A percentile compares a stretch with the other conserved stretches of the same genome.
phyloP scores from a whole-genome alignment of 1,284 basidiomycete genomes.

The Termitomyces sp. region DNA sequence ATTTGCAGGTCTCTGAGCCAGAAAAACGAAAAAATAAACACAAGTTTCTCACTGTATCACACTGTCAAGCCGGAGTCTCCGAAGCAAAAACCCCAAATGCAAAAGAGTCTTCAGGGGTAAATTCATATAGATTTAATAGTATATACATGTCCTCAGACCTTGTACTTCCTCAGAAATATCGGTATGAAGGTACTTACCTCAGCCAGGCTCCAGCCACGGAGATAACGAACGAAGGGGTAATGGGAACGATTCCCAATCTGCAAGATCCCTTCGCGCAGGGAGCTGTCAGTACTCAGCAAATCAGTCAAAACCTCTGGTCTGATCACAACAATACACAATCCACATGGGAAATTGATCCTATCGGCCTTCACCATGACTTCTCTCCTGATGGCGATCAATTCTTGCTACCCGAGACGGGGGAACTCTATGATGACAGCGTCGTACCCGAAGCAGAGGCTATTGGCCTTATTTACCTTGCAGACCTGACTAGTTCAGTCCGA shows the following conservation, averaged over 20 bases:
- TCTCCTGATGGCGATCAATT: background rate
- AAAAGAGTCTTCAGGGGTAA: background rate
- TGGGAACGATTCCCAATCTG: background rate
- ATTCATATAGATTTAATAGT: background rate
- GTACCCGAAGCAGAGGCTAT: conserved; percentile 15
- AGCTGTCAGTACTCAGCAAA: background rate
- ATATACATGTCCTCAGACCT: too few relatives aligned
- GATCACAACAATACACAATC: background rate
- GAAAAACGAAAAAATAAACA: background rate
- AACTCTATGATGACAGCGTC: background rate
- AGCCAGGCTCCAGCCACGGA: background rate
- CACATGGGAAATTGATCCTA: background rate
- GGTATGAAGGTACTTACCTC: background rate
- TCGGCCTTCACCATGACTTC: background rate
- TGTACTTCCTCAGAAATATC: background rate
- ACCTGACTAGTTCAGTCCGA: conserved; percentile 15
- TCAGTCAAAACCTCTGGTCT: background rate
- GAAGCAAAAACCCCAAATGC: background rate
- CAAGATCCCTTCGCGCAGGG: background rate
- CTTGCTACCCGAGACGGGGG: background rate
- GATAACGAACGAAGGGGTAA: background rate
- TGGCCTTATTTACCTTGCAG: conserved; percentile 44
- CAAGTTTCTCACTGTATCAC: background rate
- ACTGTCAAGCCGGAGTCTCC: background rate
- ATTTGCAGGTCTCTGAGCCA: background rate